Base-by-base conservation (phyloP, 495 filamentous ascomycete species). In the Chlorociboria aeruginascens region DNA sequence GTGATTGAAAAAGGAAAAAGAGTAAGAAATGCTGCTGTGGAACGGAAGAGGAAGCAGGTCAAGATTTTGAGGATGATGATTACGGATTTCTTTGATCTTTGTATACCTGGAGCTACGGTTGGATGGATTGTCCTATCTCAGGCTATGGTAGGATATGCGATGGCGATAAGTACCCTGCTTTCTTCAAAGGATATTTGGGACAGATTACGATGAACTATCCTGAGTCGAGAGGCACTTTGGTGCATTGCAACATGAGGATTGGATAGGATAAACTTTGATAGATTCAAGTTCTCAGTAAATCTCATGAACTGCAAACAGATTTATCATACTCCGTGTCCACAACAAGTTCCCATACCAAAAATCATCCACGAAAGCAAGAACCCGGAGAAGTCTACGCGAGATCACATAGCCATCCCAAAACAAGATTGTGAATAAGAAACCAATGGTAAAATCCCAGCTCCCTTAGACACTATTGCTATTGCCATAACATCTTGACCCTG, bases 121-220 rank as follows among this genome's bases (percentile, higher is more conserved):
- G 72, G 74, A 0, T 82, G 79, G 79, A 55, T 77, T 40, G 58
- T 61, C 6, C 61, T 66, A 0, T 55, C 61, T 1, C 63, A 69
- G 6, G 62, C 68, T 32, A 63, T 61, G 11, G 66, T 81, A 11
- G 75, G 71, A 4, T 36, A 69, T 32, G 63, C 68, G 13, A 78
- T 76, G 72, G 61, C 79, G 16, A 51, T 69, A 30, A 82, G 77
- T 51, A 81, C 81, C 6, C 43, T 74, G 17, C 51, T 83, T 57
- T 73, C 74, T 17, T 67, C 65, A 8, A 48, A 65, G 55, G 76
- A 78, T 54, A 69, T 82, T 8, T 85, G 79, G 79, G 70, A 74
- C 42, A 62, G 61, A 50, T 67, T 69, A 34, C 48, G 4, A 25
- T 25, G 20, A 25, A 25, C 20, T 25, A 25, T 2, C 4, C 4